phyloP scores from a whole-genome alignment of 257 asterid species.

The Solanum ahanhuiri region DNA sequence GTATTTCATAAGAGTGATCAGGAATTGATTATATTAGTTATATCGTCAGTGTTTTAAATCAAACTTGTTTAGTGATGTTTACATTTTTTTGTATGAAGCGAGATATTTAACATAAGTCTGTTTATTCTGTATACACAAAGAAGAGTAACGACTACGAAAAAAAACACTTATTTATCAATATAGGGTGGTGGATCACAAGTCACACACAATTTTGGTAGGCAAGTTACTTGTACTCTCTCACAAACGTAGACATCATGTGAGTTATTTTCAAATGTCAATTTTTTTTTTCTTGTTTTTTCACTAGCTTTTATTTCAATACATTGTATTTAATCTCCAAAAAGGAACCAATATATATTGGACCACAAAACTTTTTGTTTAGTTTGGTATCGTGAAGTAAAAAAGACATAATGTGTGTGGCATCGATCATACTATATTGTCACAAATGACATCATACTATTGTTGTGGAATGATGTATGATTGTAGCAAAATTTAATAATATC shows the following conservation, averaged over 20 bases:
- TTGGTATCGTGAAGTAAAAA: background rate
- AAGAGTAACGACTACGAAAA: background rate
- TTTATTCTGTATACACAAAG: background rate
- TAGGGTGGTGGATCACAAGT: background rate
- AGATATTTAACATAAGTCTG: fast-evolving
- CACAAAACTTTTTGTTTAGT: background rate
- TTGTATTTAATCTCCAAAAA: background rate
- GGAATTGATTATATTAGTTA: background rate
- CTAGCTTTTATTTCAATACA: background rate
- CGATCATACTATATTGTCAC: background rate
- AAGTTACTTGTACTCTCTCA: background rate
- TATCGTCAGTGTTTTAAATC: no score
- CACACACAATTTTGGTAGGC: background rate
- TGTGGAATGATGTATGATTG: background rate
- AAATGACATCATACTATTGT: background rate
- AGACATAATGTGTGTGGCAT: background rate
- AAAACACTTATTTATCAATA: background rate
- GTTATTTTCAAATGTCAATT: background rate
- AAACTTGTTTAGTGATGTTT: background rate
- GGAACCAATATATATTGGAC: background rate
- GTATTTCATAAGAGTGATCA: fast-evolving
- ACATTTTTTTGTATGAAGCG: no score
- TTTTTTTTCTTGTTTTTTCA: background rate
- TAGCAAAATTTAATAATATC: background rate
- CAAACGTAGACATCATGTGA: background rate